Evolutionary conservation across 2,329 filamentous ascomycete species (phyloP).

Genomic region (Emmonsiellopsis sp.): DNA sequence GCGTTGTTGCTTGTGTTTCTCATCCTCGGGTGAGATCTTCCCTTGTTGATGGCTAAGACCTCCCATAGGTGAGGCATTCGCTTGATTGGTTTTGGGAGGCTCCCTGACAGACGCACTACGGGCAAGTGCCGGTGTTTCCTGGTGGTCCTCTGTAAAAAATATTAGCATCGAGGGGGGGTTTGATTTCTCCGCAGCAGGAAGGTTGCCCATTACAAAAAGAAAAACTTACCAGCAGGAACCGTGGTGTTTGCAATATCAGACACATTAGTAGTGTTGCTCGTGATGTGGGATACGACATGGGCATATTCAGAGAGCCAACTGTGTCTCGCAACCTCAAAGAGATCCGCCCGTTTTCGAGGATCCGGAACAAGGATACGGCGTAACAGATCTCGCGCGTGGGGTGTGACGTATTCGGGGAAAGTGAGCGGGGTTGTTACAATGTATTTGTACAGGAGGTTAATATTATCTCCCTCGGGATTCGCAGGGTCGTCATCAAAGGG

Average conservation of each 20-base stretch:
- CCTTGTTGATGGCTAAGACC: slow-evolving; percentile 65
- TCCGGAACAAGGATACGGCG: slow-evolving; percentile 91
- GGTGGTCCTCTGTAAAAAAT: slow-evolving; percentile 35
- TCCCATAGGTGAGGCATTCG: slow-evolving; percentile 28
- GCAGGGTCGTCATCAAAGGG: slow-evolving; percentile 97
- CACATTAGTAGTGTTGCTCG: slow-evolving; percentile 82
- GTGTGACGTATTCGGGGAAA: slow-evolving; percentile 97
- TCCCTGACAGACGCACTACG: slow-evolving; percentile 91
- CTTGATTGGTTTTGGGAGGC: slow-evolving; percentile 52
- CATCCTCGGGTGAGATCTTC: slow-evolving; percentile 59
- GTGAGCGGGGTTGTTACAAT: slow-evolving; percentile 95
- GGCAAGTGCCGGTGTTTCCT: slow-evolving; percentile 56
- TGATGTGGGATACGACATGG: slow-evolving; percentile 94
- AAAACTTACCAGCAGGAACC: slow-evolving; percentile 46
- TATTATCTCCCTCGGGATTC: slow-evolving; percentile 97
- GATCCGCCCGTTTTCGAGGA: slow-evolving; percentile 83
- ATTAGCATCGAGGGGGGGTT: not conserved
- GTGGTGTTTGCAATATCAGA: slow-evolving; percentile 77
- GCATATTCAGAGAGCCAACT: slow-evolving; percentile 97
- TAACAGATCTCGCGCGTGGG: slow-evolving; percentile 85
- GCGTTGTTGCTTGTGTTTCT: slow-evolving; percentile 32
- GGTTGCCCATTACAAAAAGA: not conserved
- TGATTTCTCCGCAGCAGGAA: too few species aligned
- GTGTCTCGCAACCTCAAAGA: slow-evolving; percentile 94
- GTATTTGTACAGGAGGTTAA: slow-evolving; percentile 98